A percentile compares a stretch with the other conserved stretches of the same genome.
phyloP scores from a whole-genome alignment of 441 rosid genomes.

The Gossypium davidsonii region DNA sequence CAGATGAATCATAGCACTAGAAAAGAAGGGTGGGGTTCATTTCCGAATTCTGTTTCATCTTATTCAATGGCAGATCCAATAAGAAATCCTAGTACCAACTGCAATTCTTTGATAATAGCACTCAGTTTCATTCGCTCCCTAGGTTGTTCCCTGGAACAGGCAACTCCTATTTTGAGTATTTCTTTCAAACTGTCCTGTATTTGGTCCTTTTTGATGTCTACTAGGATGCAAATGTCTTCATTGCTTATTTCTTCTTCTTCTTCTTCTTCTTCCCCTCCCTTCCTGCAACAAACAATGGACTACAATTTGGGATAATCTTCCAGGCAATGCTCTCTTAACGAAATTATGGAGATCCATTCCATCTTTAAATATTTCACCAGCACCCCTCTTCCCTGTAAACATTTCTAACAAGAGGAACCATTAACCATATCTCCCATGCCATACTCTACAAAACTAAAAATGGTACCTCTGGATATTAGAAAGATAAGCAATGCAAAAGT shows the following conservation, averaged over 20 bases:
- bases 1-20: neutral
- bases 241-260: neutral
- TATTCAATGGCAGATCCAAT: neutral
- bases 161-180: neutral
- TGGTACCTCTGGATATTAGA: neutral
- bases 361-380: neutral
- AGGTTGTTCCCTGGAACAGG: neutral
- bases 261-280: neutral
- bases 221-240: neutral
- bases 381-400: neutral
- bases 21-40: neutral
- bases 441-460: slow-evolving; percentile 7
- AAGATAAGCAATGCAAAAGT: neutral
- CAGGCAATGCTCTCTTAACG: slow-evolving; percentile 4
- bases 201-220: neutral
- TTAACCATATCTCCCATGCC: neutral
- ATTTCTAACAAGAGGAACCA: slow-evolving; percentile 6
- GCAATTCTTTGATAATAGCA: neutral
- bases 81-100: neutral
- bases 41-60: neutral
- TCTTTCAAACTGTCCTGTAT: neutral
- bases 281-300: neutral
- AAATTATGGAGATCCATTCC: neutral
- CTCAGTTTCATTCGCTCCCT: neutral
- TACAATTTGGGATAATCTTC: neutral